phyloP scores from a whole-genome alignment of 2,329 filamentous ascomycete genomes.

The Ceratocystis eucalypticola region DNA sequence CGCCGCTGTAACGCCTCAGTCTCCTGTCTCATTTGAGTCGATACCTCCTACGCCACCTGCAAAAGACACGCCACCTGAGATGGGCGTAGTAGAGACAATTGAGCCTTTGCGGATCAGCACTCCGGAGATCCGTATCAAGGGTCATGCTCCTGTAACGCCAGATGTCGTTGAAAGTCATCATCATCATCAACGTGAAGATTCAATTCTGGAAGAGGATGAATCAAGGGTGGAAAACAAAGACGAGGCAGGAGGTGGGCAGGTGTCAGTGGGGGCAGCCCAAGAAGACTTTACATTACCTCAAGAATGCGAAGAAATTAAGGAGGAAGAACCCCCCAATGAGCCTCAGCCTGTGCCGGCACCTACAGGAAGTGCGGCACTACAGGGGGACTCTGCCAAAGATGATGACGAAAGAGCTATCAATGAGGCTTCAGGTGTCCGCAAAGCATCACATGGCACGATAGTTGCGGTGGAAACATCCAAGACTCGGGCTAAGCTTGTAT shows the following conservation, averaged over 20 bases:
- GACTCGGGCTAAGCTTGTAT: neutral
- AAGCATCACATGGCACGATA: neutral
- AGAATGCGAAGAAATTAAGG: neutral
- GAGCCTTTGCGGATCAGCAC: neutral
- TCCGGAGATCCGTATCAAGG: neutral
- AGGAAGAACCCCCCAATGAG: neutral
- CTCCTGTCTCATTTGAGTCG: neutral
- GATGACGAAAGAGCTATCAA: neutral
- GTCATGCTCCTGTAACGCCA: neutral
- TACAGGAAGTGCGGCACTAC: neutral
- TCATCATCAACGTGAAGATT: slow-evolving; percentile 5
- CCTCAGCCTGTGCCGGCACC: neutral
- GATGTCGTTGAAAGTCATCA: neutral
- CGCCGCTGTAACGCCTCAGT: neutral
- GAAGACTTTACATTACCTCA: neutral
- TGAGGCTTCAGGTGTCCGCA: neutral
- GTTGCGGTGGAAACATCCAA: neutral
- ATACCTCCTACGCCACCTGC: slow-evolving; percentile 16
- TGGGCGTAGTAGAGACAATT: neutral
- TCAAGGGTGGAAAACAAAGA: slow-evolving; percentile 2
- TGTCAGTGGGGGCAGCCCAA: neutral
- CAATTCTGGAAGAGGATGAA: slow-evolving; percentile 8
- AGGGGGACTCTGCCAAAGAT: neutral
- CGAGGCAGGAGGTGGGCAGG: neutral
- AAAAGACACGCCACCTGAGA: slow-evolving; percentile 13